Base-by-base conservation (phyloP, 805 yeast species). In the Schwanniomyces occidentalis region DNA sequence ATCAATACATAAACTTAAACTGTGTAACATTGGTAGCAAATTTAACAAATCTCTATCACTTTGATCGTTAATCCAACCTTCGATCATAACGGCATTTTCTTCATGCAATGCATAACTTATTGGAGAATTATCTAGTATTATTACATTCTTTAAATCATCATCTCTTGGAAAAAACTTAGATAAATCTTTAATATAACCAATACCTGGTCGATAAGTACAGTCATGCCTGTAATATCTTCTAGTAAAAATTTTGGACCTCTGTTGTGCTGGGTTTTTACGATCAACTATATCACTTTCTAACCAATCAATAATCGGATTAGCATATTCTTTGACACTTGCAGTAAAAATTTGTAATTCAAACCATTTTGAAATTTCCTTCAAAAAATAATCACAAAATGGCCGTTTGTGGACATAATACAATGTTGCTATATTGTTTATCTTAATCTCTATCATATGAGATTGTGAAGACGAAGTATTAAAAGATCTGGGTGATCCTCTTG, bases 31-130 rank as follows among this genome's bases (percentile, higher is more conserved):
- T 2, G 99, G 98, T 27, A 93, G 58, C 34, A 93, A 62, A 49
- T 88, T 81, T 59, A 93, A 65, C 39, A 93, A 65, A 51, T 88
- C 95, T 15, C 81, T 69, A 54, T 93, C 99, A 23, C 82, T 76
- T n/a, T 95, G 95, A 60, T 93, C 99, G 53, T 85, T 87, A 43
- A 93, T 88, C 99, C 99, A 93, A 29, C 99, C 98, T 61, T 90
- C 96, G 5, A 93, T 88, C 65, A 84, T 80, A 15, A 93, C 82
- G 2, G 96, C 99, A 52, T 93, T 93, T 46, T 82, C 82, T 40
- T 80, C 86, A 57, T 91, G 90, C 56, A 78, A 63, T 10, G 87
- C 81, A 56, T 86, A 93, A 52, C 95, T 84, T 16, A 89, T 76
- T 1, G 98, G 98, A 8, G 96, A 88, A 63, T 93, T 93, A 63